phyloP scores from a whole-genome alignment of 2,329 filamentous ascomycete species.

The Phaeosphaeriaceae sp. region DNA sequence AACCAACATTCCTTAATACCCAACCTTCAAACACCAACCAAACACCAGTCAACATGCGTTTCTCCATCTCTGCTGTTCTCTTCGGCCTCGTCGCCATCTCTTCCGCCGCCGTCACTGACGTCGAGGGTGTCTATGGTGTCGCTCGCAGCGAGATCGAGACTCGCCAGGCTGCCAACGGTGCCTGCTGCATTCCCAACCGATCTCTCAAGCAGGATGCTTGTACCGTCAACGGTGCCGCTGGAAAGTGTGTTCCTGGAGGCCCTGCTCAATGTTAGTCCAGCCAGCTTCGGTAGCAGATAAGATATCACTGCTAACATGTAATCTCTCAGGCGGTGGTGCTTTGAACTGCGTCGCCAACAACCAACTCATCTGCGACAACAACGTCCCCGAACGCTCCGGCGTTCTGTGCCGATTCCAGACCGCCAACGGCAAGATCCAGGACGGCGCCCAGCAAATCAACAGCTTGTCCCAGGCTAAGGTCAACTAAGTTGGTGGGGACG shows the following conservation, averaged over 20 bases:
- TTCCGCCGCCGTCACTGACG: constrained; percentile 21
- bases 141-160: constrained; percentile 14
- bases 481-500: constrained; percentile 8
- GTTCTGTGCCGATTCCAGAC: constrained; percentile 21
- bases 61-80: constrained; percentile 20
- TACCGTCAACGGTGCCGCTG: constrained; percentile 21
- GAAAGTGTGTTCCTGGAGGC: constrained; percentile 26
- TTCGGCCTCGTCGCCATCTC: constrained; percentile 27
- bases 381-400: constrained; percentile 19
- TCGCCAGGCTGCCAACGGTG: constrained; percentile 20
- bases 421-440: constrained; percentile 16
- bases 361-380: constrained; percentile 22
- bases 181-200: constrained; percentile 22
- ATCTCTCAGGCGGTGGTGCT: constrained; percentile 15
- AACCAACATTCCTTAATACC: not conserved
- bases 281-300: not conserved
- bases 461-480: constrained; percentile 19
- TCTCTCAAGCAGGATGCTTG: constrained; percentile 18
- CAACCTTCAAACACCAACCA: constrained; percentile 5
- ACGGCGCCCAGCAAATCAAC: constrained; percentile 15
- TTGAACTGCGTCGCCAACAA: constrained; percentile 26
- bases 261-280: constrained; percentile 18
- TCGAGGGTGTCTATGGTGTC: constrained; percentile 19
- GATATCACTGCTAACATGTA: not conserved
- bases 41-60: constrained; percentile 13